Base-by-base conservation (phyloP, 805 yeast genomes). In the Starmerella davenportii region DNA sequence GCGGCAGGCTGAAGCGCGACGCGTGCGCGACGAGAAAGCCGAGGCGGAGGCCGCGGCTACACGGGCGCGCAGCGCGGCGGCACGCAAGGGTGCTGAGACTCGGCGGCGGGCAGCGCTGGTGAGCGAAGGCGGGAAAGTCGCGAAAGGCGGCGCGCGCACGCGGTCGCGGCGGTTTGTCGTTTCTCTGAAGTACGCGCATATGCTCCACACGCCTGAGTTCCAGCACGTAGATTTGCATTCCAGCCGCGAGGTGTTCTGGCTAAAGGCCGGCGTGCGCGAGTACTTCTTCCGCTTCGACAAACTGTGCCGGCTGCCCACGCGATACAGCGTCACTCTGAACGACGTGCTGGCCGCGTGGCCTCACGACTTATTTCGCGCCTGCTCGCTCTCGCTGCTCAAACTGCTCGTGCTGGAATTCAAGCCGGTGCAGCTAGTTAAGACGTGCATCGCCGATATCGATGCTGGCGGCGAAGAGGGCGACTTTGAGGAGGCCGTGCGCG, bases 281-380 rank as follows among this genome's bases (percentile, higher is more conserved):
- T 61, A 54, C 35, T 42, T 61, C 21, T 41, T 58, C 19, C 49
- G 64, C 5, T 61, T 61, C 43, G 64, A 61, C 43, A 52, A 52
- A 39, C 53, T 58, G 25, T 54, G 61, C 36, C 45, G 57, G 8
- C 41, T 60, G 27, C 58, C 62, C 3, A 37, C 55, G 17, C 45
- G 62, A 39, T 55, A 57, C 28, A 43, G 54, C 1, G 40, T 55
- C 11, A 41, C 50, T 4, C 42, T 61, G 30, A 57, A 59, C 42
- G 64, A 61, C 37, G 58, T 59, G 15, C 44, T 55, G 4, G 44
- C 43, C 24, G 49, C 47, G n/a, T 61, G 64, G 63, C 47, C 51
- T 37, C 58, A 54, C 35, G 51, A 52, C 38, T 45, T 59, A 32
- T 54, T 50, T 47, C 60, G 60, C 43, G 49, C 57, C n/a, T 50